Evolutionary conservation across 805 yeast species (phyloP), one percentile per base, ranked within the genome.

Genomic region (Suhomyces sp.): DNA sequence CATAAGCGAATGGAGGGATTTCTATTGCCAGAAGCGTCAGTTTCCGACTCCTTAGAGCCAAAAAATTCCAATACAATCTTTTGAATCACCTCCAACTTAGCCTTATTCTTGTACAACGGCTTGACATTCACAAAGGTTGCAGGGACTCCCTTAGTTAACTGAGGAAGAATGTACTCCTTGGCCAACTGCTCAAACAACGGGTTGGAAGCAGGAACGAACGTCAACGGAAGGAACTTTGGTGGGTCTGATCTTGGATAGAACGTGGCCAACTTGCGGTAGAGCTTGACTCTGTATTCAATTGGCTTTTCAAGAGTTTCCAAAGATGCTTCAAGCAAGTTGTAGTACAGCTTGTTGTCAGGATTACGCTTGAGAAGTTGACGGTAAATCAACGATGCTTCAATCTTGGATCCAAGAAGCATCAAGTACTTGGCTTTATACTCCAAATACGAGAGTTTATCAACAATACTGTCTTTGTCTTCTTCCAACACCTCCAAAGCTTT

Each of bases 241-340:
- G 93, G 85, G 64, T 91, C 97, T 1, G 93, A 83, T 58, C 79
- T 83, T 33, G 97, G 97, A 68, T 90, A 92, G 63, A 88, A 85
- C 44, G 64, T 68, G 1, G 82, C 78, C 56, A 92, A 73, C 57
- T 82, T 85, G 46, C 78, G 82, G 67, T 90, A 93, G 54, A 93
- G 68, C 15, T 75, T 78, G 50, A 79, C 68, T 66, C 87, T 81
- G 48, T 73, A 63, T n/a, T 75, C 77, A 9, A 69, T 69, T n/a
- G 83, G 73, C 44, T 74, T 62, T n/a, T 62, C 65, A 8, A 57
- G 51, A 8, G 73, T 63, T 22, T 85, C 76, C 56, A 91, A 76
- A 3, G 89, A 74, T 23, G 77, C 68, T 64, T 93, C 97, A 56
- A 94, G 74, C 41, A 80, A 70, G 48, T 71, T 67, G 66, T 90